These are phyloP conservation scores for Populus euphratica DNA, from an alignment of 345 rosid species.

Conservation along the genomic window DNA sequence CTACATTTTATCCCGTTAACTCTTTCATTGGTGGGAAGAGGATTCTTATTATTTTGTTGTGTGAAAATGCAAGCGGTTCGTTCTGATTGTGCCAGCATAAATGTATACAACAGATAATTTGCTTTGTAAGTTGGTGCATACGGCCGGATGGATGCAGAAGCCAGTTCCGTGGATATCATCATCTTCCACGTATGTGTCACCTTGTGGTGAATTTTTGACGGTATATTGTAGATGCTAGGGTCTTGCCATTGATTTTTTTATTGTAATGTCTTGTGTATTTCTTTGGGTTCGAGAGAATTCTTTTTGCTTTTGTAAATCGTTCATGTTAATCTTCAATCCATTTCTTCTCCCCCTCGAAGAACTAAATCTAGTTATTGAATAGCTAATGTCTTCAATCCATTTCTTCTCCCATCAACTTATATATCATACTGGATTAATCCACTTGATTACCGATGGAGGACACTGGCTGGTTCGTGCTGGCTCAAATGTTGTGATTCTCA, in stretches of 20 bases:
- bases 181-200: background rate
- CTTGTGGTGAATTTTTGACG: constrained; percentile 6
- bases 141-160: background rate
- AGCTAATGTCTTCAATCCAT: too few relatives aligned
- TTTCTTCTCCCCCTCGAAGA: too few relatives aligned
- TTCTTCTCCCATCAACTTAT: too few relatives aligned
- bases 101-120: background rate
- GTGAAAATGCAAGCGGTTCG: background rate
- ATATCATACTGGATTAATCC: too few relatives aligned
- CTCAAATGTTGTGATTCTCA: too few relatives aligned
- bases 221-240: background rate
- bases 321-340: background rate
- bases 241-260: background rate
- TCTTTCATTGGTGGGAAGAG: background rate
- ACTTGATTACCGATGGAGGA: too few relatives aligned
- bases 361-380: background rate
- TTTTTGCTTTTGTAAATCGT: background rate
- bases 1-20: constrained; percentile 55
- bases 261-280: background rate
- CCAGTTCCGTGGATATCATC: background rate
- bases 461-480: too few relatives aligned
- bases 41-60: background rate
- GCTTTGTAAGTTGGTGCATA: background rate
- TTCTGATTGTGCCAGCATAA: background rate
- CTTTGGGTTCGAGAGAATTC: background rate